A percentile compares a stretch with the other conserved stretches of the same genome.
Conservation (phyloP, 1,284 basidiomycete genomes). For the Cryptococcus maquisensis region DNA sequence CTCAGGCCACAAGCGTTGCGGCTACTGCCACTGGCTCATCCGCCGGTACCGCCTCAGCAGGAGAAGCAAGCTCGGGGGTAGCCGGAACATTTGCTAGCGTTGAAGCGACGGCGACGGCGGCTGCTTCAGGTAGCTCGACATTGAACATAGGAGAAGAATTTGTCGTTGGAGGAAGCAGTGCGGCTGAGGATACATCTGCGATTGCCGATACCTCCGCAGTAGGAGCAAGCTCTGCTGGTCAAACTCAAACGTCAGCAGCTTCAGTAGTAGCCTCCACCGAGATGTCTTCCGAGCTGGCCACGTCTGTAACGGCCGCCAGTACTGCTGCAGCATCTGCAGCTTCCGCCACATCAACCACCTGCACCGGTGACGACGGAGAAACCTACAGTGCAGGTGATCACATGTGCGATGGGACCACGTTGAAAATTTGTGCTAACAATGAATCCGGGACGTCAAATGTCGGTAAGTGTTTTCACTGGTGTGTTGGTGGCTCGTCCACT, state of each 20-base stretch:
- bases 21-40: no score
- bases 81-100: no score
- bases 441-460: neutral
- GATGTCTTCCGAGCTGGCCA: neutral
- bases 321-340: neutral
- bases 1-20: no score
- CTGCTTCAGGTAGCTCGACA: no score
- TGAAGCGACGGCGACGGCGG: neutral
- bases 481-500: neutral
- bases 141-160: no score
- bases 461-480: neutral
- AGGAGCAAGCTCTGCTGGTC: no score
- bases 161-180: no score
- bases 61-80: no score
- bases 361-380: neutral
- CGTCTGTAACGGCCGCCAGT: neutral
- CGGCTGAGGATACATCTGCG: no score
- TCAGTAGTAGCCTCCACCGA: neutral
- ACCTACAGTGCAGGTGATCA: neutral
- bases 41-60: no score
- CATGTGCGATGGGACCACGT: neutral
- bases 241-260: neutral
- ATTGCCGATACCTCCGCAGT: no score
- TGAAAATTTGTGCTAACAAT: constrained; percentile 1
- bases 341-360: neutral